Evolutionary conservation across 1,284 basidiomycete genomes (phyloP).

Genomic region (Porphyrellus sp.): DNA sequence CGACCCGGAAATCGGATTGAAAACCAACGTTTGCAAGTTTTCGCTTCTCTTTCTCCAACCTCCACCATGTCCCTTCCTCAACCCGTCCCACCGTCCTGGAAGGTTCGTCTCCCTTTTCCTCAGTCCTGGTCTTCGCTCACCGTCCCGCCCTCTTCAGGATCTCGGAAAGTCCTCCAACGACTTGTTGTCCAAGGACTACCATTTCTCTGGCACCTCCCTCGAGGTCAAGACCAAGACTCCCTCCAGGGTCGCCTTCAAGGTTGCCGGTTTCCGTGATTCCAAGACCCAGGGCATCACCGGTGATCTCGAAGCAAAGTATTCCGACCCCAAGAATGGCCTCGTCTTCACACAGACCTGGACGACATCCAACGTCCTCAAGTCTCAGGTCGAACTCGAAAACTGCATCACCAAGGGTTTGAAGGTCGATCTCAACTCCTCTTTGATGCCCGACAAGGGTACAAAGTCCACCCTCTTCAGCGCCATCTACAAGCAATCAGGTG

Average conservation of each 20-base stretch:
- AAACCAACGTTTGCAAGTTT: slow-evolving; percentile 4
- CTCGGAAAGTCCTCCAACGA: slow-evolving; percentile 97
- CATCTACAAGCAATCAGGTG: slow-evolving; percentile 94
- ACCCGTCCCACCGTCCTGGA: slow-evolving; percentile 91
- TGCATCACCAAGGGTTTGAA: slow-evolving; percentile 98
- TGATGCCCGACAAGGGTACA: slow-evolving; percentile 82
- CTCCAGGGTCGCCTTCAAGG: slow-evolving; percentile 86
- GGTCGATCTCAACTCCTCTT: slow-evolving; percentile 84
- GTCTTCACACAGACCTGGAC: slow-evolving; percentile 94
- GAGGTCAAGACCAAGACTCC: slow-evolving; percentile 97
- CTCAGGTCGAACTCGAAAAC: slow-evolving; percentile 95
- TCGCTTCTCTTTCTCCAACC: slow-evolving; percentile 9
- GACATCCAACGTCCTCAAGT: slow-evolving; percentile 87
- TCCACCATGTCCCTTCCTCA: slow-evolving; percentile 75
- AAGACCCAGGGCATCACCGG: slow-evolving; percentile 72
- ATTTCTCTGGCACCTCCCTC: slow-evolving; percentile 74
- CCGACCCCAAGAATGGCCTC: slow-evolving; percentile 86
- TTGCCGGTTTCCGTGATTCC: slow-evolving; percentile 73
- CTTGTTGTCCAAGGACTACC: slow-evolving; percentile 92
- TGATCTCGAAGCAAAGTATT: slow-evolving; percentile 90
- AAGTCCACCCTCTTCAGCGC: slow-evolving; percentile 83
- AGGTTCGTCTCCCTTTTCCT: slow-evolving; percentile 47
- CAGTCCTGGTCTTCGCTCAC: not conserved
- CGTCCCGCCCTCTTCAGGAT: slow-evolving; percentile 51
- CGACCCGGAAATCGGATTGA: slow-evolving; percentile 21